phyloP scores from a whole-genome alignment of 495 filamentous ascomycete genomes.

The Gamarada debralockiae region DNA sequence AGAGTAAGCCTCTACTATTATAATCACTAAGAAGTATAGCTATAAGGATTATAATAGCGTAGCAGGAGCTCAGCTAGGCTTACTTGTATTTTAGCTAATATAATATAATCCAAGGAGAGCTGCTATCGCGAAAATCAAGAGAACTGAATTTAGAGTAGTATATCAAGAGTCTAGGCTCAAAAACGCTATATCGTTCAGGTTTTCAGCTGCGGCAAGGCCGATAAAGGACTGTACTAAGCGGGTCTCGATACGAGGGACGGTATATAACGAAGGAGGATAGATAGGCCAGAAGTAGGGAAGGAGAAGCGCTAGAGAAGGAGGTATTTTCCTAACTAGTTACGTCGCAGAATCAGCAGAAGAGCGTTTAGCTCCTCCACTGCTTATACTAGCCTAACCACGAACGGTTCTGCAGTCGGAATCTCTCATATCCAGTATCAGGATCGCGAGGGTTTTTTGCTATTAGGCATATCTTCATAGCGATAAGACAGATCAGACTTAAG shows the following conservation, averaged over 20 bases:
- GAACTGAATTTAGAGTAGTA: conserved; percentile 5
- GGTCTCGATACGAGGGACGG: neutral
- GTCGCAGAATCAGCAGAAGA: conserved; percentile 6
- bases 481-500: conserved; percentile 5
- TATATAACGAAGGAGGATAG: too few species aligned
- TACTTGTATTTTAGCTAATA: conserved; percentile 6
- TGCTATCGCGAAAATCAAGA: conserved; percentile 3
- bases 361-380: conserved; percentile 8
- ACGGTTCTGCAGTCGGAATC: conserved; percentile 7
- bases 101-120: conserved; percentile 3
- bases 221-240: neutral
- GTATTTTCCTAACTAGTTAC: neutral
- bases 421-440: conserved; percentile 6
- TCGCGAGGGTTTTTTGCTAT: conserved; percentile 15
- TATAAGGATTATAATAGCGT: conserved; percentile 5
- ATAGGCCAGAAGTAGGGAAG: too few species aligned
- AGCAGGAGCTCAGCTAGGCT: neutral
- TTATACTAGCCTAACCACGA: neutral
- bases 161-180: conserved; percentile 8
- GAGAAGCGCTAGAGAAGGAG: neutral
- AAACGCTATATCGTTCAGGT: conserved; percentile 4
- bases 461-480: conserved; percentile 6
- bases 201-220: conserved; percentile 4
- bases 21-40: conserved; percentile 6
- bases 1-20: too few species aligned